Conservation (phyloP, 2,329 filamentous ascomycete species). For the Trichoderma endophyticum region DNA sequence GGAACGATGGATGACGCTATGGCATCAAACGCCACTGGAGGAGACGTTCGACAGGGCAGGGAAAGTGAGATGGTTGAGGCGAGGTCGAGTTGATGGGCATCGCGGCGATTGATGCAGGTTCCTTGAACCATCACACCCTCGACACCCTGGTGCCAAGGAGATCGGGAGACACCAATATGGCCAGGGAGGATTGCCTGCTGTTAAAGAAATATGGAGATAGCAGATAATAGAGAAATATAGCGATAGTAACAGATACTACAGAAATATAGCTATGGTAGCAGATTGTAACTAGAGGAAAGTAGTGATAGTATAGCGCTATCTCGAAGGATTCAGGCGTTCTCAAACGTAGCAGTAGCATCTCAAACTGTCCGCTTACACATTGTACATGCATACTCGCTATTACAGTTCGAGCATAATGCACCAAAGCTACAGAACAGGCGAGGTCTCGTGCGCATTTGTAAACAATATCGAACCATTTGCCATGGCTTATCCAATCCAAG, state of each 20-base stretch:
- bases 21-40: background rate
- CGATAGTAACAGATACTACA: background rate
- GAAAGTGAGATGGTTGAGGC: background rate
- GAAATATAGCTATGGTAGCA: background rate
- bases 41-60: background rate
- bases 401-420: background rate
- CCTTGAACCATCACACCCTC: background rate
- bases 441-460: constrained; percentile 11
- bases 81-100: background rate
- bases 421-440: background rate
- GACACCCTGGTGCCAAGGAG: background rate
- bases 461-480: constrained; percentile 10
- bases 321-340: background rate
- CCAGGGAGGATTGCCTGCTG: background rate
- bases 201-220: background rate
- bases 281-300: background rate
- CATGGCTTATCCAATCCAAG: background rate
- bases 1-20: constrained; percentile 3
- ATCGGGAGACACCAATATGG: background rate
- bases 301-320: background rate
- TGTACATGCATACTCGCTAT: background rate
- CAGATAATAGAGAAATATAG: too few species aligned
- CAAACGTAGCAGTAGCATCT: background rate
- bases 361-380: background rate
- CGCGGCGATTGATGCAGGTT: background rate